Conservation (phyloP, 202 grass and related monocot genomes). For the Dendrocalamus latiflorus region DNA sequence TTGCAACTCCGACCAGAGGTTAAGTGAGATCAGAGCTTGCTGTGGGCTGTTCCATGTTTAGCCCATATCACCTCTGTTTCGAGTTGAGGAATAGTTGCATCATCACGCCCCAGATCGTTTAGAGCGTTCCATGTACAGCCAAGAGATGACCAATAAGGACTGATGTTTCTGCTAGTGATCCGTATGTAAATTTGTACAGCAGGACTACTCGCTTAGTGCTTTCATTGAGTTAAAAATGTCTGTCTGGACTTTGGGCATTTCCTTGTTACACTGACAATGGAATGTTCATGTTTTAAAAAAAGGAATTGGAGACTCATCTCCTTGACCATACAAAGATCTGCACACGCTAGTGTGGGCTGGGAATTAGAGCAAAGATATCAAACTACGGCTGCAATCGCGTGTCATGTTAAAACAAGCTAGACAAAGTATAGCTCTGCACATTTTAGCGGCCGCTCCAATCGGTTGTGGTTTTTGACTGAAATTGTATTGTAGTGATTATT, state of each 20-base stretch:
- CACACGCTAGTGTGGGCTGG: background rate
- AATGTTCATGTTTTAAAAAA: too few relatives aligned
- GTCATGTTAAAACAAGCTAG: background rate
- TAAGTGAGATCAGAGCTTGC: background rate
- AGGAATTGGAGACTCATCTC: background rate
- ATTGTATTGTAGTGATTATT: too few relatives aligned
- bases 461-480: too few relatives aligned
- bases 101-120: background rate
- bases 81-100: background rate
- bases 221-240: too few relatives aligned
- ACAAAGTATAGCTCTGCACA: background rate
- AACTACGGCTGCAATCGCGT: background rate
- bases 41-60: background rate
- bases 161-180: background rate
- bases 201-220: too few relatives aligned
- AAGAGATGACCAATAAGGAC: background rate
- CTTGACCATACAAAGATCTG: background rate
- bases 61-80: background rate
- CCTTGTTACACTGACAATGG: too few relatives aligned
- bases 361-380: background rate
- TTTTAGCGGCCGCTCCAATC: too few relatives aligned
- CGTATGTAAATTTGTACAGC: background rate
- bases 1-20: background rate
- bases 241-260: too few relatives aligned
- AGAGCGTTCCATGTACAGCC: background rate